Percentiles rank a stretch among this genome's conserved stretches.
Evolutionary conservation across 371 early-diverging fungal species (phyloP).

Genomic region (Haplosporangium sp.): DNA sequence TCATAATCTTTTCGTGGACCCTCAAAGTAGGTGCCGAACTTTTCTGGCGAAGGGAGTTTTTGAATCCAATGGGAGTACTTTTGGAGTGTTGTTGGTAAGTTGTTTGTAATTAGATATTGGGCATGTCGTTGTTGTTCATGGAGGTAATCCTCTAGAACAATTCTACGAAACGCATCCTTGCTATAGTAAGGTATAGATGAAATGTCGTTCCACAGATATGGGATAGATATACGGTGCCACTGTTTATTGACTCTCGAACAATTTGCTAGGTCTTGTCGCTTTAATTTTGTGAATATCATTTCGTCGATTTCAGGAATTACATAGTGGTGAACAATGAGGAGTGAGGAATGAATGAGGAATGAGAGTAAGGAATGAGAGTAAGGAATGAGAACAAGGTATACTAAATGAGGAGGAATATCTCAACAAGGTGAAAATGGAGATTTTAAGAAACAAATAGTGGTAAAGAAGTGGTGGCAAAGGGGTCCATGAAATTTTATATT

Average conservation of each 20-base stretch:
- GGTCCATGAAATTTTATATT: no score
- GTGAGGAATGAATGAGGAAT: no score
- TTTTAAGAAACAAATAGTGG: no score
- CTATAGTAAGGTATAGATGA: not conserved
- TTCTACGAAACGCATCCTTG: not conserved
- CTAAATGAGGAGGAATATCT: no score
- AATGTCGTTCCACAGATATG: conserved; percentile 7
- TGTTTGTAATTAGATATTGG: not conserved
- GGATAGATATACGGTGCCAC: not conserved
- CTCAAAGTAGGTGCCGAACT: not conserved
- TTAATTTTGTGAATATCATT: not conserved
- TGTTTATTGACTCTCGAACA: not conserved
- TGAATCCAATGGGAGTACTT: not conserved
- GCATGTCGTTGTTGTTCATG: not conserved
- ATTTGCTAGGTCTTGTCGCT: not conserved
- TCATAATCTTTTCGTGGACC: not conserved
- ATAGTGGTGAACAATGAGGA: not conserved
- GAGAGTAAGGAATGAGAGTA: no score
- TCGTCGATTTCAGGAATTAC: conserved; percentile 16
- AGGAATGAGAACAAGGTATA: no score
- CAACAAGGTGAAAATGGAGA: no score
- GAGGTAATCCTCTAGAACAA: conserved; percentile 11
- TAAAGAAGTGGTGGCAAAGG: no score
- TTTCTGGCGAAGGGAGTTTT: not conserved
- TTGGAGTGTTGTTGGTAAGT: not conserved